These are phyloP conservation scores for Bryoglossum gracile DNA, from an alignment of 495 filamentous ascomycete species.

Conservation along the genomic window DNA sequence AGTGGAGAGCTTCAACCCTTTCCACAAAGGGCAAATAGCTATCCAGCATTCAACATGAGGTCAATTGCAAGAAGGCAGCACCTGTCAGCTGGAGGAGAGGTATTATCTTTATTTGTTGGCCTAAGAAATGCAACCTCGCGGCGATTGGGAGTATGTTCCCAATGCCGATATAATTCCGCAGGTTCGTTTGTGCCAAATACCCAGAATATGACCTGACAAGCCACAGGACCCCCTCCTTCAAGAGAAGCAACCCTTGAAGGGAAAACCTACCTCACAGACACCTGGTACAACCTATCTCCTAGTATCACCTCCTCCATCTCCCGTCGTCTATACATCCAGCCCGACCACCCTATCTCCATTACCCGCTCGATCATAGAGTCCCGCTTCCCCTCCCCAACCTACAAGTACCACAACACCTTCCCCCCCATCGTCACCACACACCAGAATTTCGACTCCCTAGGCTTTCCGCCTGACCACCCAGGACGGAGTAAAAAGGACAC, in stretches of 20 bases:
- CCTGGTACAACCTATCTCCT: slow-evolving; percentile 78
- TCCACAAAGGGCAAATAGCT: background rate
- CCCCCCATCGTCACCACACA: slow-evolving; percentile 77
- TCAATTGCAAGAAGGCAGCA: slow-evolving; percentile 5
- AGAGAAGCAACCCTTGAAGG: slow-evolving; percentile 48
- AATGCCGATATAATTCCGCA: slow-evolving; percentile 22
- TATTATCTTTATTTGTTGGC: slow-evolving; percentile 17
- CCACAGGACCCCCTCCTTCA: too few relatives aligned
- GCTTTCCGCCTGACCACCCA: slow-evolving; percentile 84
- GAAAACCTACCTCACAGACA: slow-evolving; percentile 57
- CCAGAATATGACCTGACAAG: too few relatives aligned
- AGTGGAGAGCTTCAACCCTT: background rate
- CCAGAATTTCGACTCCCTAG: slow-evolving; percentile 94
- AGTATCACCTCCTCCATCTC: slow-evolving; percentile 66
- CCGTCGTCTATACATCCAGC: slow-evolving; percentile 74
- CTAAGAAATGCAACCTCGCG: slow-evolving; percentile 8
- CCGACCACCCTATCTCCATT: slow-evolving; percentile 83
- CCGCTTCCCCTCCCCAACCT: slow-evolving; percentile 66
- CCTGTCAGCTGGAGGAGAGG: slow-evolving; percentile 12
- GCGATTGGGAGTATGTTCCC: slow-evolving; percentile 9
- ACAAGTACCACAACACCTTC: slow-evolving; percentile 66
- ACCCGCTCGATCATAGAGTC: slow-evolving; percentile 90
- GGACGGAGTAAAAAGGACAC: slow-evolving; percentile 85
- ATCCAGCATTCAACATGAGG: slow-evolving; percentile 9
- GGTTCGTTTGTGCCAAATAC: too few relatives aligned